These are phyloP conservation scores for Alisma plantagoaquatica DNA, from an alignment of 106 monocot species.

Conservation along the genomic window DNA sequence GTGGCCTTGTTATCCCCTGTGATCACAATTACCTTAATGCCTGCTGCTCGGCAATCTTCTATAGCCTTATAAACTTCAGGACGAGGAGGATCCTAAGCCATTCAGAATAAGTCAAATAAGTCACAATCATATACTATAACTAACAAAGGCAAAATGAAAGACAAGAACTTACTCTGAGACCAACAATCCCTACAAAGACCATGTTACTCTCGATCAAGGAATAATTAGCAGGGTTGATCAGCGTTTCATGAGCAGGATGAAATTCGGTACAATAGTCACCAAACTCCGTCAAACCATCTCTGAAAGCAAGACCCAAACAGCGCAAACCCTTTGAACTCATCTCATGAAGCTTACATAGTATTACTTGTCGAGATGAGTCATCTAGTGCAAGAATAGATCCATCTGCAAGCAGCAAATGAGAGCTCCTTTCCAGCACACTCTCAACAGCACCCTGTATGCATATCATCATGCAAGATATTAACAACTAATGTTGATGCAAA, in stretches of 20 bases:
- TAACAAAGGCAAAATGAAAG: no score
- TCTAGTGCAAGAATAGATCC: slow-evolving; percentile 46
- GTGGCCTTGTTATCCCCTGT: slow-evolving; percentile 78
- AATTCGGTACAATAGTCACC: slow-evolving; percentile 36
- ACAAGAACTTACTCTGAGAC: slow-evolving; percentile 35
- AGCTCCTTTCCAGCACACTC: slow-evolving; percentile 46
- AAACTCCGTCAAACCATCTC: slow-evolving; percentile 56
- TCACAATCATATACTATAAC: background rate
- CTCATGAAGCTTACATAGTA: slow-evolving; percentile 38
- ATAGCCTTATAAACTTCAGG: slow-evolving; percentile 62
- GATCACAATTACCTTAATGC: slow-evolving; percentile 54
- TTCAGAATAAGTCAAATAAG: background rate
- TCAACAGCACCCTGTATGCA: slow-evolving; percentile 63
- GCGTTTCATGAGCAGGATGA: slow-evolving; percentile 51
- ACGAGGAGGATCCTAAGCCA: slow-evolving; percentile 60
- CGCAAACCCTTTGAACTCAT: slow-evolving; percentile 72
- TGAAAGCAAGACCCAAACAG: slow-evolving; percentile 65
- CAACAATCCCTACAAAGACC: slow-evolving; percentile 48
- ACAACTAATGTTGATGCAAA: no score
- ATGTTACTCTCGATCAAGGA: slow-evolving; percentile 44
- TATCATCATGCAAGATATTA: background rate
- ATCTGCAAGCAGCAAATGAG: slow-evolving; percentile 38
- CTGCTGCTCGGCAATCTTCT: slow-evolving; percentile 51
- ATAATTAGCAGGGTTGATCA: slow-evolving; percentile 60
- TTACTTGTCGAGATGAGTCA: slow-evolving; percentile 26